Conservation (phyloP, 208 protist species). For the Crithidia mellificae region DNA sequence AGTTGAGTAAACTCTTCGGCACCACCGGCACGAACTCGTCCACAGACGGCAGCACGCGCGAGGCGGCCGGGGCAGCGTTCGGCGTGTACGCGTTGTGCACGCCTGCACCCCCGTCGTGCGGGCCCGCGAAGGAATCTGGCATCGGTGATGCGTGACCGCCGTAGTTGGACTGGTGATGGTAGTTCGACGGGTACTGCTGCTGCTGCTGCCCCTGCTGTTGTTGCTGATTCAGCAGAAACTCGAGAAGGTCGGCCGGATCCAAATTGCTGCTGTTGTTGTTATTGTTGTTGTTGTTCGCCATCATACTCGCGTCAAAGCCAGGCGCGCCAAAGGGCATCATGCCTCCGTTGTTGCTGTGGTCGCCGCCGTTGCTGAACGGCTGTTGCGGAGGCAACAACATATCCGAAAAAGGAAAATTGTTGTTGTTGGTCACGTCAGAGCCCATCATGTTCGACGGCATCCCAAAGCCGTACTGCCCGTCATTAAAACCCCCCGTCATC, state of each 20-base stretch:
- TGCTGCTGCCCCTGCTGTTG: conserved; percentile 22
- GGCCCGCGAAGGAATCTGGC: no score
- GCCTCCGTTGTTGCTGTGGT: neutral
- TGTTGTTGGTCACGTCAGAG: neutral
- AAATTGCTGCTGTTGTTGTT: conserved; percentile 14
- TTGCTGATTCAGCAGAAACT: conserved; percentile 35
- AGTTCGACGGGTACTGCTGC: no score
- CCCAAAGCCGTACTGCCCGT: neutral
- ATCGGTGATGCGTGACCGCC: neutral
- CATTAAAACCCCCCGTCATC: neutral
- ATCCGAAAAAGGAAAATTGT: neutral
- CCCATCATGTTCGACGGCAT: neutral
- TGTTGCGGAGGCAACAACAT: conserved; percentile 3
- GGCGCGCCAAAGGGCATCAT: conserved; percentile 20
- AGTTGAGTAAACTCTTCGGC: conserved; percentile 39
- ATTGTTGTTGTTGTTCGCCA: conserved; percentile 9
- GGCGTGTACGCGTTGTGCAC: conserved; percentile 7
- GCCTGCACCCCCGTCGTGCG: no score
- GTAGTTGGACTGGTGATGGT: neutral
- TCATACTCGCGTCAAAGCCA: neutral
- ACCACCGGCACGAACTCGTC: conserved; percentile 70
- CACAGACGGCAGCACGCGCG: conserved; percentile 56
- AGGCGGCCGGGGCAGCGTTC: conserved; percentile 14
- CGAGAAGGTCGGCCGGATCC: conserved; percentile 21
- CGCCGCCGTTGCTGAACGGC: neutral